Evolutionary conservation across 257 asterid genomes (phyloP).

Genomic region (Henckelia pumila): DNA sequence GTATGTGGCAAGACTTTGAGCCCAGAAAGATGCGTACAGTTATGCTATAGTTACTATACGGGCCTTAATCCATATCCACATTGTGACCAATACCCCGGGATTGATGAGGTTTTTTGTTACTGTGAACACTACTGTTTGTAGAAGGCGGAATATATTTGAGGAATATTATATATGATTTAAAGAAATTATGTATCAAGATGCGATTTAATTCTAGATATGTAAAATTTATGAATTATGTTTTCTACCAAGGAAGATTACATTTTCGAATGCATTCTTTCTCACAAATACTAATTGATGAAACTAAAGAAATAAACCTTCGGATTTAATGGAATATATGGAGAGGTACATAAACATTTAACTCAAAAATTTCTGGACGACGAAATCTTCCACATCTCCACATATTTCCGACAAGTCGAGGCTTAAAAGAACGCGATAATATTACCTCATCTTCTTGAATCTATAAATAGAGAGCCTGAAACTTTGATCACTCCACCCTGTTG

Average conservation of each 20-base stretch:
- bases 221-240: neutral
- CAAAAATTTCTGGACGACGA: too few relatives aligned
- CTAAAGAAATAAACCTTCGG: neutral
- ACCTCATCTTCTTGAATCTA: neutral
- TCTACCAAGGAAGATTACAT: too few relatives aligned
- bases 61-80: neutral
- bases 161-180: too few relatives aligned
- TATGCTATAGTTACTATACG: neutral
- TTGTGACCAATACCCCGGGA: neutral
- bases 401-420: neutral
- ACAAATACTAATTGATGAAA: too few relatives aligned
- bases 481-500: slow-evolving; percentile 60
- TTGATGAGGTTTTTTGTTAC: neutral
- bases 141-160: too few relatives aligned
- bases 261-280: too few relatives aligned
- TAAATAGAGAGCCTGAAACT: slow-evolving; percentile 2
- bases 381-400: too few relatives aligned
- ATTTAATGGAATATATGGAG: too few relatives aligned
- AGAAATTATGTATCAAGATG: neutral
- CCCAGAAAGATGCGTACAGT: neutral
- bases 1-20: neutral
- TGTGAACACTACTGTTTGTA: slow-evolving; percentile 16
- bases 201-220: too few relatives aligned
- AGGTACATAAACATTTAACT: too few relatives aligned
- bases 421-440: neutral